Evolutionary conservation across 1,284 basidiomycete genomes (phyloP), one percentile per base, ranked within the genome.

Genomic region (Ustilago hordei): DNA sequence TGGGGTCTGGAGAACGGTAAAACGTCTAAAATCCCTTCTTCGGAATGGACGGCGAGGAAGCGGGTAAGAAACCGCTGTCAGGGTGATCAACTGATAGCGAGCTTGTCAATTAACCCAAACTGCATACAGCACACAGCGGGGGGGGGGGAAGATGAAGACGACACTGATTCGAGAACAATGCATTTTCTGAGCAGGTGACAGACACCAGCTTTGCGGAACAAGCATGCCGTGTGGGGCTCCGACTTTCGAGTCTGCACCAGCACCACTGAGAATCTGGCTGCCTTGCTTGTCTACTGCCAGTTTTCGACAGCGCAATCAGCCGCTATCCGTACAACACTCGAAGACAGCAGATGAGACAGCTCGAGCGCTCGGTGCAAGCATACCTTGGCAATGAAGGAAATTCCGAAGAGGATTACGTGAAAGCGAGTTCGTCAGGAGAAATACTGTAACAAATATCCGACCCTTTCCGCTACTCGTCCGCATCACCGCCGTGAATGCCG

Each of bases 351-450:
- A 39, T 39, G 15, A 9, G 38, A 39, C 38, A 39, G 38, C 38
- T 47, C 45, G 28, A 53, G 19, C 23, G 50, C 23, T 53, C 9
- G 50, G 45, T 48, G 45, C 19, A 9, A 48, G n/a, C 45, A 48
- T 41, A 28, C 9, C 8, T 2, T 3, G 43, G 38, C 15, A 9
- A 39, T 17, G 9, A 19, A 13, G 8, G 19, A 48, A 1, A 48
- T 48, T 19, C 45, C 12, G 45, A 19, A 23, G 45, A 48, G 12
- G 58, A 53, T 60, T 60, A 60, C 58, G 58, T 60, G 47, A 60
- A 52, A 60, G 58, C 58, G 48, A n/a, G 34, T 28, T 60, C 48
- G 58, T 60, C 58, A 53, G 36, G 56, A 39, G 41, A 32, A 32
- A 31, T 28, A 28, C 23, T 28, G 23, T 28, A 32, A 32, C 11